Percentiles rank a stretch among this genome's conserved stretches.
These are phyloP conservation scores for Coffea humblotiana DNA, from an alignment of 305 asterid genomes.

Conservation along the genomic window DNA sequence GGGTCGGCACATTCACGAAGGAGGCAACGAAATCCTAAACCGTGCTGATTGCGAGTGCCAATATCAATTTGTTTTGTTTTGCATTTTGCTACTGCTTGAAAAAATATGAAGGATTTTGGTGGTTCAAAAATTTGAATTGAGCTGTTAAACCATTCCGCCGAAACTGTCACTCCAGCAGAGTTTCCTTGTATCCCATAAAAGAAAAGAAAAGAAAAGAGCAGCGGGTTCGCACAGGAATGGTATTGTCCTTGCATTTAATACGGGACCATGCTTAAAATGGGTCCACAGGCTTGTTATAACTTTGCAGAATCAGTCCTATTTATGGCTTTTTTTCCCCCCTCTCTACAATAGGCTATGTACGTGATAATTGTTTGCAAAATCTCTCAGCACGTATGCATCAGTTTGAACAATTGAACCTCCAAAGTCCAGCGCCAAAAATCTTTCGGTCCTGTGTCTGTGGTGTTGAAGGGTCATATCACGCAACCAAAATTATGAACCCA, in stretches of 20 bases:
- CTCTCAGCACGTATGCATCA: no score
- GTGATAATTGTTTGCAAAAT: no score
- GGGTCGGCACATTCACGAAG: no score
- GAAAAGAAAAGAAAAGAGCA: no score
- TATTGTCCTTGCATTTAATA: not conserved
- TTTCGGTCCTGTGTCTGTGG: not conserved
- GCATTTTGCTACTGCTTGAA: no score
- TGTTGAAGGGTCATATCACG: not conserved
- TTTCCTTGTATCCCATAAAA: no score
- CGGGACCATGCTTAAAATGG: not conserved
- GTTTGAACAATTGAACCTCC: not conserved
- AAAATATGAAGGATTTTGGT: not conserved
- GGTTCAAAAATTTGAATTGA: not conserved
- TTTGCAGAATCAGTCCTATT: not conserved
- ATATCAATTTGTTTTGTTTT: no score
- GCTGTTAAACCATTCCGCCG: not conserved
- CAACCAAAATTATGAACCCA: not conserved
- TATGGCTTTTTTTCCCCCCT: no score
- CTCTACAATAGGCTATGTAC: no score
- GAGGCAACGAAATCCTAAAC: no score
- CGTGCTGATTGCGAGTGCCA: no score
- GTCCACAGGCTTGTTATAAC: not conserved
- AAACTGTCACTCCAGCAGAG: not conserved
- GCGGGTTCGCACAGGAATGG: not conserved
- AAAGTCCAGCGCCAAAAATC: not conserved